A percentile compares a stretch with the other conserved stretches of the same genome.
Conservation (phyloP, 108 stramenopile genomes). For the Fistulifera solaris region DNA sequence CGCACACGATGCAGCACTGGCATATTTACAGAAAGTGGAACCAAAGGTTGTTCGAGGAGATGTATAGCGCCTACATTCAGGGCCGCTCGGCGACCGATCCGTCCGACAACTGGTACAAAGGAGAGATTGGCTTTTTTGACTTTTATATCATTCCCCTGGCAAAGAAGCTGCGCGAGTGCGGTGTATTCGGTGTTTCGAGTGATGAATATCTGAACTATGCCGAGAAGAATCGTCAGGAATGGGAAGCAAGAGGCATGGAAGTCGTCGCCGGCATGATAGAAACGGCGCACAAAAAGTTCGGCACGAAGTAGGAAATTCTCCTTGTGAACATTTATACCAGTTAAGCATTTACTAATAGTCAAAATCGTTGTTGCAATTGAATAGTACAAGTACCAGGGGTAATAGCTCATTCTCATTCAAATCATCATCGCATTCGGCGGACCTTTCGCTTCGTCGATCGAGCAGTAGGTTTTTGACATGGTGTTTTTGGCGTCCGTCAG, state of each 20-base stretch:
- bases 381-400: no score
- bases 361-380: no score
- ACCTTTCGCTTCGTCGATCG: no score
- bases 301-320: neutral
- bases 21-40: conserved; percentile 8
- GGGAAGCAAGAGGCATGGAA: conserved; percentile 32
- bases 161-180: conserved; percentile 36
- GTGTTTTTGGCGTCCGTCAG: no score
- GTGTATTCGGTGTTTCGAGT: conserved; percentile 38
- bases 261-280: conserved; percentile 11
- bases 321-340: no score
- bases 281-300: conserved; percentile 1
- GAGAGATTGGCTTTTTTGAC: conserved; percentile 45
- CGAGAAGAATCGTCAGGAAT: conserved; percentile 27
- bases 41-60: neutral
- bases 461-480: no score
- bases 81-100: no score
- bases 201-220: conserved; percentile 39
- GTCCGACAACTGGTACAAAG: conserved; percentile 36
- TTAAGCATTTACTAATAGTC: no score
- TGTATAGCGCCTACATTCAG: neutral
- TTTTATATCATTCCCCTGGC: conserved; percentile 47
- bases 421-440: no score
- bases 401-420: no score
- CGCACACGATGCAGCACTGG: conserved; percentile 42